Conservation (phyloP, 352 stramenopile genomes). For the Phytophthora syringae region DNA sequence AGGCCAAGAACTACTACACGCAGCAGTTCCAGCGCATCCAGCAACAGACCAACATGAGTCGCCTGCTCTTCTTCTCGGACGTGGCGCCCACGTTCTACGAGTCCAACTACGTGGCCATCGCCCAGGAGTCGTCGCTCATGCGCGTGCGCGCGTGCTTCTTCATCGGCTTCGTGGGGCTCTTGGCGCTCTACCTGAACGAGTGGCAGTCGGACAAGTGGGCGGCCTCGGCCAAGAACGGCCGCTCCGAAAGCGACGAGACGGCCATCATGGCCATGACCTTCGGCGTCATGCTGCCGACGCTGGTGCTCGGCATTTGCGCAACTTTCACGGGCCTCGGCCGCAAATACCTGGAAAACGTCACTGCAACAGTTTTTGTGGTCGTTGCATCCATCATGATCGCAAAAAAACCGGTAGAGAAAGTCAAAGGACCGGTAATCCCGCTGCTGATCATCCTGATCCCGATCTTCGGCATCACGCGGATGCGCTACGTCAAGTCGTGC, state of each 20-base stretch:
- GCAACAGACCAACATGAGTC: conserved; percentile 75
- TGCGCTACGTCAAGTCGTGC: conserved; percentile 81
- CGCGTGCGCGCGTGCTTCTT: conserved; percentile 71
- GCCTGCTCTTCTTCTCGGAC: conserved; percentile 68
- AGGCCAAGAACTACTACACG: conserved; percentile 80
- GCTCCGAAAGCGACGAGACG: conserved; percentile 48
- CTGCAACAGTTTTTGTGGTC: conserved; percentile 61
- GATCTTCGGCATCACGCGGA: conserved; percentile 86
- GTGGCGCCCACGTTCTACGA: conserved; percentile 66
- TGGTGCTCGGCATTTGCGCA: conserved; percentile 58
- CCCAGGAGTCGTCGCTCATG: conserved; percentile 51
- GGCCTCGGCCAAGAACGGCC: conserved; percentile 29
- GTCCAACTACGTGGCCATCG: conserved; percentile 63
- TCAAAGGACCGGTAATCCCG: conserved; percentile 70
- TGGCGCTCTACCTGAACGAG: conserved; percentile 64
- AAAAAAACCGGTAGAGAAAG: conserved; percentile 81
- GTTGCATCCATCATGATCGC: conserved; percentile 73
- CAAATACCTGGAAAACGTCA: conserved; percentile 71
- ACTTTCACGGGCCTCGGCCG: conserved; percentile 59
- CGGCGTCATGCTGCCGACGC: conserved; percentile 59
- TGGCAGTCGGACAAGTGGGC: conserved; percentile 53
- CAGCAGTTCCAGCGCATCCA: conserved; percentile 84
- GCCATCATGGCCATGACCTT: conserved; percentile 64
- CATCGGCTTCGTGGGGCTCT: conserved; percentile 64
- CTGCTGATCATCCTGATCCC: conserved; percentile 85